phyloP scores from a whole-genome alignment of 2,329 filamentous ascomycete genomes.

The Colletotrichum siamense region DNA sequence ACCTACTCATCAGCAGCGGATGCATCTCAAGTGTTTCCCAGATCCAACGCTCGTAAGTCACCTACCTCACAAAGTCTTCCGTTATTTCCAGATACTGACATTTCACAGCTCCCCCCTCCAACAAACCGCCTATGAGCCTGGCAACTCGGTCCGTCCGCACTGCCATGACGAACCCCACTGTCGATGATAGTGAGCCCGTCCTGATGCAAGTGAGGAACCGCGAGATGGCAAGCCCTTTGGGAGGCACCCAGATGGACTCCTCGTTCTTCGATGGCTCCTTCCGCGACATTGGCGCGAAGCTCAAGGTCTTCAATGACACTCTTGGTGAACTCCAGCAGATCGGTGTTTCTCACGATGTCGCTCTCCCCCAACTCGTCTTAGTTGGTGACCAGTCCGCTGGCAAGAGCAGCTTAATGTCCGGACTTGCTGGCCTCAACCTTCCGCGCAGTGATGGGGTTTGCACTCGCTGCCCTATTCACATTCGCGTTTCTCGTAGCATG shows the following conservation, averaged over 20 bases:
- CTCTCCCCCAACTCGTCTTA: slow-evolving; percentile 79
- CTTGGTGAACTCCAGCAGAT: slow-evolving; percentile 74
- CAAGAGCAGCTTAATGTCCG: slow-evolving; percentile 74
- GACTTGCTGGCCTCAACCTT: slow-evolving; percentile 72
- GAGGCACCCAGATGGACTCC: slow-evolving; percentile 37
- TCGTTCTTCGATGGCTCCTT: slow-evolving; percentile 48
- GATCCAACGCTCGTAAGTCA: slow-evolving; percentile 46
- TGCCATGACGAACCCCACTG: slow-evolving; percentile 6
- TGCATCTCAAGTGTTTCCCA: slow-evolving; percentile 21
- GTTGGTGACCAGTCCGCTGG: slow-evolving; percentile 87
- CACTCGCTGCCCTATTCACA: slow-evolving; percentile 82
- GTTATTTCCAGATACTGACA: neutral
- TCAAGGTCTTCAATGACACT: slow-evolving; percentile 70
- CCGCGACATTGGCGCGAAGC: slow-evolving; percentile 62
- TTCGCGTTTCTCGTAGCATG: slow-evolving; percentile 66
- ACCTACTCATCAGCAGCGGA: neutral
- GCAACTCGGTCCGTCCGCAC: neutral
- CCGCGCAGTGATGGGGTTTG: slow-evolving; percentile 76
- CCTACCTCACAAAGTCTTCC: neutral
- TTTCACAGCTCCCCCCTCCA: slow-evolving; percentile 40
- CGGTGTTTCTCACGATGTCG: slow-evolving; percentile 73
- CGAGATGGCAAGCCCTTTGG: slow-evolving; percentile 24
- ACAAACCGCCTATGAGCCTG: slow-evolving; percentile 24
- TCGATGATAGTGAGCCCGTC: slow-evolving; percentile 39
- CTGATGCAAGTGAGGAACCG: slow-evolving; percentile 41